phyloP scores from a whole-genome alignment of 208 protist species.

The Naegleria gruberi region DNA sequence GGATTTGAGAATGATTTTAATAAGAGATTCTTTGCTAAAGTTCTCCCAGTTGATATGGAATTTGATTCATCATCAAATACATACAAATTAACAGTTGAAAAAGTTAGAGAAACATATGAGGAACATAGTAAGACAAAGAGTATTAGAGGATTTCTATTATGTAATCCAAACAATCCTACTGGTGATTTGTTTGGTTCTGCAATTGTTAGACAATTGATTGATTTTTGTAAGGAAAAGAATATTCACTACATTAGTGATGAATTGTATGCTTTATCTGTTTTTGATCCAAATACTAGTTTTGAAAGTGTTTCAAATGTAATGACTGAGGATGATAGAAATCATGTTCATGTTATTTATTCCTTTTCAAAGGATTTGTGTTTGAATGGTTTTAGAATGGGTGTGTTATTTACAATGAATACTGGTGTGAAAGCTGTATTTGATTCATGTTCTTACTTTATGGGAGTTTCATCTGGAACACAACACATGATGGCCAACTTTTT shows the following conservation, averaged over 20 bases:
- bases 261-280: conserved; percentile 20
- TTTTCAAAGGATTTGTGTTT: conserved; percentile 27
- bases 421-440: not conserved
- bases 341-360: conserved; percentile 22
- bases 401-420: conserved; percentile 14
- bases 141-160: not conserved
- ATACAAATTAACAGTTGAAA: not conserved
- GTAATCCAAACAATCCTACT: conserved; percentile 9
- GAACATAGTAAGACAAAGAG: not conserved
- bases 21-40: not conserved
- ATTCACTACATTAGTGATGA: conserved; percentile 29
- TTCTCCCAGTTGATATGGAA: not conserved
- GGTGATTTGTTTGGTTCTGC: not conserved
- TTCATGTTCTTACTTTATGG: not conserved
- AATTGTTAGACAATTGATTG: not conserved
- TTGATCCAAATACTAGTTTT: not conserved
- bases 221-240: conserved; percentile 9
- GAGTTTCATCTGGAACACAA: not conserved
- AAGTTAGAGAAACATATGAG: not conserved
- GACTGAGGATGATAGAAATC: not conserved
- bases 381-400: conserved; percentile 22
- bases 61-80: not conserved
- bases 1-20: not conserved
- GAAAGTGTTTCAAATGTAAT: not conserved
- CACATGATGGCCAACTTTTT: not conserved